Conservation (phyloP, 2,329 filamentous ascomycete genomes). For the Penicillium sp. region DNA sequence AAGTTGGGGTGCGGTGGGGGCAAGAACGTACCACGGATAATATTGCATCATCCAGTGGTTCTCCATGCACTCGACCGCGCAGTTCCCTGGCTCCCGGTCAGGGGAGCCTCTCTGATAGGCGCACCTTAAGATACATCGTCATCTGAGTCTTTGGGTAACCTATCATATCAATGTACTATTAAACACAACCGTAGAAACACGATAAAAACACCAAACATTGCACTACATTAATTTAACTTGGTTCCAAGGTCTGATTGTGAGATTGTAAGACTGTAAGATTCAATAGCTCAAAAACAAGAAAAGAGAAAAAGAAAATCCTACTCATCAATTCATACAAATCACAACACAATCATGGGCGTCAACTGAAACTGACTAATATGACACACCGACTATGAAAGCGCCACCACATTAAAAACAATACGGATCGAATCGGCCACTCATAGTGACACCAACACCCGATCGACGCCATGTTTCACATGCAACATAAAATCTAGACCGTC, state of each 20-base stretch:
- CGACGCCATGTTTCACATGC: conserved; percentile 3
- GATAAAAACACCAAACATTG: background rate
- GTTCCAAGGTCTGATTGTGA: background rate
- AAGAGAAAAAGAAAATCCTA: background rate
- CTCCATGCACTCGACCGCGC: background rate
- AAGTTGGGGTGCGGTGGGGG: background rate
- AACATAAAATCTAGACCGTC: background rate
- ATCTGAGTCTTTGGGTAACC: background rate
- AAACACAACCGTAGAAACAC: conserved; percentile 1
- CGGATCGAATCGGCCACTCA: conserved; percentile 1
- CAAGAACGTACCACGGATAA: background rate
- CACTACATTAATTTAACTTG: background rate
- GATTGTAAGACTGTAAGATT: background rate
- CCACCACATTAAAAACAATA: background rate
- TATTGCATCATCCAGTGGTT: background rate
- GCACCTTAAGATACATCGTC: background rate
- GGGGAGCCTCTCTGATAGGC: conserved; percentile 3
- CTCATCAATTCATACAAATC: background rate
- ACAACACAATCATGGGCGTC: background rate
- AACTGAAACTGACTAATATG: background rate
- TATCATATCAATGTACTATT: background rate
- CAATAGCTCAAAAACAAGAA: background rate
- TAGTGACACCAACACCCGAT: background rate
- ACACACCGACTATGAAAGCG: conserved; percentile 1
- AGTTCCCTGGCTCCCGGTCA: conserved; percentile 3